Percentiles rank a stretch among this genome's conserved stretches.
phyloP scores from a whole-genome alignment of 164 flowering plant genomes.

The Umbilicus rupestris region DNA sequence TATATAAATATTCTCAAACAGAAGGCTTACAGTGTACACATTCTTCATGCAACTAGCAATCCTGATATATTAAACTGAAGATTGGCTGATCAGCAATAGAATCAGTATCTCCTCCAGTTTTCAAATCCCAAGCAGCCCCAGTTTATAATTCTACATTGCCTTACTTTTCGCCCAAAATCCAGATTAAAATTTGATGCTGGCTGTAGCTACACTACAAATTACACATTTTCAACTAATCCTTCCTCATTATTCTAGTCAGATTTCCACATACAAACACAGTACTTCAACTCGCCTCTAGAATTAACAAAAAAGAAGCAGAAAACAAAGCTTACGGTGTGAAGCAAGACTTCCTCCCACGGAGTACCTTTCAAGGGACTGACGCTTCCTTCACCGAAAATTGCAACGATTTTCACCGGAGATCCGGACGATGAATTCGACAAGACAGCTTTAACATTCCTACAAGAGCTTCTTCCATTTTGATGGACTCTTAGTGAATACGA shows the following conservation, averaged over 20 bases:
- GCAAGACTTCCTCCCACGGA: conserved; percentile 81
- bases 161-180: neutral
- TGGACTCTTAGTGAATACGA: neutral
- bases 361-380: conserved; percentile 61
- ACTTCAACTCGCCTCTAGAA: too few relatives aligned
- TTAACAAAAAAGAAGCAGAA: neutral
- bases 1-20: too few relatives aligned
- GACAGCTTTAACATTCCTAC: conserved; percentile 9
- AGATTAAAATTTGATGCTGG: neutral
- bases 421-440: conserved; percentile 9
- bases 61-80: too few relatives aligned
- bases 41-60: too few relatives aligned
- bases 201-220: too few relatives aligned
- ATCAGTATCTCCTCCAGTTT: neutral
- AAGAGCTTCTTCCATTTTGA: neutral
- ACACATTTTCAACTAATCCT: too few relatives aligned
- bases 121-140: too few relatives aligned
- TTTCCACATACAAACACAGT: too few relatives aligned
- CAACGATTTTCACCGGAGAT: conserved; percentile 52
- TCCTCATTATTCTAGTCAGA: too few relatives aligned
- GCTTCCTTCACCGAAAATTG: conserved; percentile 65
- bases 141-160: neutral
- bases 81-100: too few relatives aligned
- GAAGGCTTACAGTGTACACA: too few relatives aligned
- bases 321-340: conserved; percentile 61